Evolutionary conservation across 352 stramenopile genomes (phyloP).

Genomic region (Plasmopara viticola): DNA sequence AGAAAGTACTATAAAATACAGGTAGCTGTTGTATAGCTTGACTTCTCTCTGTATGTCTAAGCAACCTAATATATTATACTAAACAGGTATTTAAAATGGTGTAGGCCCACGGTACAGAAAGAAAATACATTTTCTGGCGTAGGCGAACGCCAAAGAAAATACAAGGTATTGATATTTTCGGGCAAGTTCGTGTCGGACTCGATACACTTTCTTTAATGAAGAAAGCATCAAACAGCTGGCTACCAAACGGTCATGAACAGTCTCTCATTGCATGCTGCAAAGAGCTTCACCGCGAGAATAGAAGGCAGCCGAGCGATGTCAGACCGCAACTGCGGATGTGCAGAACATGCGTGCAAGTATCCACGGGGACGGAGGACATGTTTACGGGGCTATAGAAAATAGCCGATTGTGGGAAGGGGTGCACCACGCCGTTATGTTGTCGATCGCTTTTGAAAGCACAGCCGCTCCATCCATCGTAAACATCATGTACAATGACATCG

Average conservation of each 20-base stretch:
- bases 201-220: constrained; percentile 1
- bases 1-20: neutral
- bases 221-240: constrained; percentile 1
- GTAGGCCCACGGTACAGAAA: neutral
- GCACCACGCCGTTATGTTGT: constrained; percentile 20
- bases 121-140: constrained; percentile 13
- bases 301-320: constrained; percentile 5
- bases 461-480: constrained; percentile 4
- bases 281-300: neutral
- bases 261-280: constrained; percentile 10
- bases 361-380: constrained; percentile 15
- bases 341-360: constrained; percentile 30
- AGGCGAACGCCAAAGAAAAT: constrained; percentile 16
- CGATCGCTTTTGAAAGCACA: constrained; percentile 16
- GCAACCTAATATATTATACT: neutral
- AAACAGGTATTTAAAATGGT: neutral
- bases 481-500: too few relatives aligned
- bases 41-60: neutral
- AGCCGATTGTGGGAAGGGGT: constrained; percentile 8
- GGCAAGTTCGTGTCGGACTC: neutral
- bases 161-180: neutral
- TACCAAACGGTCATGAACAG: constrained; percentile 20
- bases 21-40: neutral
- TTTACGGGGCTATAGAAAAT: neutral
- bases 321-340: constrained; percentile 15